Evolutionary conservation across 345 rosid genomes (phyloP).

Genomic region (Lepidium didymum): DNA sequence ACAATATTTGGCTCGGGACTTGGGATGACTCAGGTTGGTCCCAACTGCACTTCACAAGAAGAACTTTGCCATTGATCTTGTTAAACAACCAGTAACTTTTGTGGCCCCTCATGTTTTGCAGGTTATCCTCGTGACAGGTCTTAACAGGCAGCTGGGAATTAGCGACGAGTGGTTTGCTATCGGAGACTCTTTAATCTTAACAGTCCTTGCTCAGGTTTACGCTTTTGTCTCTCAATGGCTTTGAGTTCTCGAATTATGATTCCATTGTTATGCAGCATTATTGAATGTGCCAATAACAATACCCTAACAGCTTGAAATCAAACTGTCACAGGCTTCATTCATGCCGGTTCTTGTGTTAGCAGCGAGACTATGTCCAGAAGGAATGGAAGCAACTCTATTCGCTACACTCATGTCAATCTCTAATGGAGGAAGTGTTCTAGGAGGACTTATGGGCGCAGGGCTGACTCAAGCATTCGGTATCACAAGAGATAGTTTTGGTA

Average conservation of each 20-base stretch:
- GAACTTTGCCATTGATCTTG: neutral
- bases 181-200: conserved; percentile 86
- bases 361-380: conserved; percentile 88
- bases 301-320: neutral
- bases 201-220: conserved; percentile 79
- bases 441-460: conserved; percentile 86
- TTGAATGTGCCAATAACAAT: neutral
- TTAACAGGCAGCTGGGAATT: conserved; percentile 71
- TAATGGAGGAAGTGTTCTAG: conserved; percentile 85
- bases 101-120: conserved; percentile 21
- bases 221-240: neutral
- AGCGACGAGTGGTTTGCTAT: conserved; percentile 97
- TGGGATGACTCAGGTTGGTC: conserved; percentile 91
- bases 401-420: conserved; percentile 96
- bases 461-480: conserved; percentile 75
- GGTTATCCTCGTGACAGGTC: conserved; percentile 87
- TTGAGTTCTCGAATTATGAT: neutral
- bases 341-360: conserved; percentile 96
- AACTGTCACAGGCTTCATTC: conserved; percentile 67
- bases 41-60: neutral
- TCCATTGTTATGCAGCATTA: neutral
- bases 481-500: conserved; percentile 72
- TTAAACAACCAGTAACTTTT: neutral
- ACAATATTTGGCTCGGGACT: conserved; percentile 71
- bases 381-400: conserved; percentile 96